Evolutionary conservation across 148 eudicot genomes (phyloP).

Genomic region (Rhododendron molle): DNA sequence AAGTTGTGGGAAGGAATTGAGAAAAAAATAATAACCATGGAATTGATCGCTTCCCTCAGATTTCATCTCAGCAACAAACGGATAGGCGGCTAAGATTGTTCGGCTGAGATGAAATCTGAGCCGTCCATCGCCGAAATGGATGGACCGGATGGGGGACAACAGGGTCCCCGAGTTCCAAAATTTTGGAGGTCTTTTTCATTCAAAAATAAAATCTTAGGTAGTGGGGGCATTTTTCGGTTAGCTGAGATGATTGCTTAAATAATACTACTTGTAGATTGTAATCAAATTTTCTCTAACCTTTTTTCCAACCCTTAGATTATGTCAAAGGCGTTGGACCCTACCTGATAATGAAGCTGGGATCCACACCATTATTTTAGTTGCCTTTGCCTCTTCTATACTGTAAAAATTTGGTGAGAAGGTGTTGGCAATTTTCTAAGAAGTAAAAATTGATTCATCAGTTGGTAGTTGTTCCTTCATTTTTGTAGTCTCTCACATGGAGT

Average conservation of each 20-base stretch:
- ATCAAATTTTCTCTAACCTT: background rate
- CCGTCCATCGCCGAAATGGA: too few species aligned
- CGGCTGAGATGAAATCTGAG: too few species aligned
- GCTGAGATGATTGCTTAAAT: slow-evolving; percentile 4
- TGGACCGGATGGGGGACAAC: too few species aligned
- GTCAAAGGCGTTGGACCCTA: background rate
- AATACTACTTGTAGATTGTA: background rate
- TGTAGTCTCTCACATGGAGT: background rate
- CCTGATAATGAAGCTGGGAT: background rate
- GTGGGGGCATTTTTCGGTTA: background rate
- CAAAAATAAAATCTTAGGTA: background rate
- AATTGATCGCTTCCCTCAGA: background rate
- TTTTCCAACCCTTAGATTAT: too few species aligned
- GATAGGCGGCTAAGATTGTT: too few species aligned
- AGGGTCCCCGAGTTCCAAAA: too few species aligned
- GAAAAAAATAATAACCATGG: background rate
- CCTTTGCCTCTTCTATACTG: background rate
- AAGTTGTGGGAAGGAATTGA: background rate
- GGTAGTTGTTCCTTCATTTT: background rate
- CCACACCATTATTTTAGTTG: background rate
- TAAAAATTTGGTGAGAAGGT: background rate
- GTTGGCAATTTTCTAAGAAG: background rate
- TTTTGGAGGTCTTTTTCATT: background rate
- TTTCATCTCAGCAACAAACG: too few species aligned
- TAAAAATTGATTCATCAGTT: background rate